Evolutionary conservation across 2,329 filamentous ascomycete genomes (phyloP).

Genomic region (Talaromyces atroroseus): DNA sequence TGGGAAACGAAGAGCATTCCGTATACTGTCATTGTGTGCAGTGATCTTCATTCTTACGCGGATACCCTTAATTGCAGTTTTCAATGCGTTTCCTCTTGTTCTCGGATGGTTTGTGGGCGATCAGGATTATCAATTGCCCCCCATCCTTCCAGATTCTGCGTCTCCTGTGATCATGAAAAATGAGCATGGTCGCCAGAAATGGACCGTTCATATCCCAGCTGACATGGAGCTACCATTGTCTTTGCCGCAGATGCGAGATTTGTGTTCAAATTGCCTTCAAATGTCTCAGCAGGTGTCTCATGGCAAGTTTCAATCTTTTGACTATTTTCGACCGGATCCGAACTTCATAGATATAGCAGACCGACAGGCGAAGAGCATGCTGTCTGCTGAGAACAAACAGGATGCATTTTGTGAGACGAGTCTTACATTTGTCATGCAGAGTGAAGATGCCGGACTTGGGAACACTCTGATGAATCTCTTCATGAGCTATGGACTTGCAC

Average conservation of each 20-base stretch:
- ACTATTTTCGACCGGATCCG: slow-evolving; percentile 59
- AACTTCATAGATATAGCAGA: slow-evolving; percentile 71
- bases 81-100: background rate
- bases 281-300: slow-evolving; percentile 56
- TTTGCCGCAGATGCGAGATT: slow-evolving; percentile 61
- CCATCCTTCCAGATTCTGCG: slow-evolving; percentile 63
- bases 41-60: slow-evolving; percentile 46
- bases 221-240: slow-evolving; percentile 61
- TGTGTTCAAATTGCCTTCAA: slow-evolving; percentile 63
- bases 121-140: slow-evolving; percentile 39
- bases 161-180: slow-evolving; percentile 68
- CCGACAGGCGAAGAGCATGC: slow-evolving; percentile 36
- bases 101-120: slow-evolving; percentile 24
- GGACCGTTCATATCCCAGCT: slow-evolving; percentile 75
- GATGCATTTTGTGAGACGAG: slow-evolving; percentile 57
- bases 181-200: slow-evolving; percentile 58
- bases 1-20: slow-evolving; percentile 54
- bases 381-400: slow-evolving; percentile 23
- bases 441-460: slow-evolving; percentile 69
- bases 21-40: slow-evolving; percentile 51
- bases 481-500: slow-evolving; percentile 75
- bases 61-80: background rate
- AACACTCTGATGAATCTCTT: slow-evolving; percentile 72
- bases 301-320: slow-evolving; percentile 40
- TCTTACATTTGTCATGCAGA: slow-evolving; percentile 73